Evolutionary conservation across 176 grass and related monocot genomes (phyloP).

Genomic region (Stipa capillata): DNA sequence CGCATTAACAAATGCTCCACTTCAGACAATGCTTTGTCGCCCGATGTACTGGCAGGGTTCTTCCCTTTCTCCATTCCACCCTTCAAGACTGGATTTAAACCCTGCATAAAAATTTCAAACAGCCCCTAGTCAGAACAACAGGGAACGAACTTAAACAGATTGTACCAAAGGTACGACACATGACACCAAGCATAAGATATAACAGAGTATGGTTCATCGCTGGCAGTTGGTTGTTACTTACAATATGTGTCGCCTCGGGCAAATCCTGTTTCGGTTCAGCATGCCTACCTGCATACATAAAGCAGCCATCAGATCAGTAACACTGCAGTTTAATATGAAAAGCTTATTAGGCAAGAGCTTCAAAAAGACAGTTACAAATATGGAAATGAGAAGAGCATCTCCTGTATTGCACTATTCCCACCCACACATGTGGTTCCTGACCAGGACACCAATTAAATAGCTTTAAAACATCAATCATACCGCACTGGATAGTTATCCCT

Average conservation of each 20-base stretch:
- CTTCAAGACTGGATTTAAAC: neutral
- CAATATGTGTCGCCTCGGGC: slow-evolving; percentile 1
- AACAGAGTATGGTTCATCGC: neutral
- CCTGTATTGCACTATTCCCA: neutral
- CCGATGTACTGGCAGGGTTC: neutral
- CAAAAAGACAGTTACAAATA: neutral
- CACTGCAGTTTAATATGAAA: neutral
- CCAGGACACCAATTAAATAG: neutral
- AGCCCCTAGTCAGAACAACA: neutral
- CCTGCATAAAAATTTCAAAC: slow-evolving; percentile 17
- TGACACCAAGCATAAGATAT: neutral
- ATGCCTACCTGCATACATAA: slow-evolving; percentile 25
- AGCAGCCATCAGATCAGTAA: neutral
- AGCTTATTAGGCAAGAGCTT: neutral
- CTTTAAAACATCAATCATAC: neutral
- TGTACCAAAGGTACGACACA: neutral
- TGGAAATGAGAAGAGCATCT: neutral
- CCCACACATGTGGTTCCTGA: neutral
- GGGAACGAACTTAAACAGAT: neutral
- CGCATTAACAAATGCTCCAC: slow-evolving; percentile 45
- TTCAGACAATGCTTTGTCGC: slow-evolving; percentile 42
- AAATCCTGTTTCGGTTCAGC: slow-evolving; percentile 15
- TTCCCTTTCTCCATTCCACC: slow-evolving; percentile 22
- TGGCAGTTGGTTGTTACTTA: slow-evolving; percentile 21
- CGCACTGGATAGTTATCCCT: neutral